Evolutionary conservation across 2,329 filamentous ascomycete genomes (phyloP), one percentile per base, ranked within the genome.

Genomic region (Colletotrichum sp.): DNA sequence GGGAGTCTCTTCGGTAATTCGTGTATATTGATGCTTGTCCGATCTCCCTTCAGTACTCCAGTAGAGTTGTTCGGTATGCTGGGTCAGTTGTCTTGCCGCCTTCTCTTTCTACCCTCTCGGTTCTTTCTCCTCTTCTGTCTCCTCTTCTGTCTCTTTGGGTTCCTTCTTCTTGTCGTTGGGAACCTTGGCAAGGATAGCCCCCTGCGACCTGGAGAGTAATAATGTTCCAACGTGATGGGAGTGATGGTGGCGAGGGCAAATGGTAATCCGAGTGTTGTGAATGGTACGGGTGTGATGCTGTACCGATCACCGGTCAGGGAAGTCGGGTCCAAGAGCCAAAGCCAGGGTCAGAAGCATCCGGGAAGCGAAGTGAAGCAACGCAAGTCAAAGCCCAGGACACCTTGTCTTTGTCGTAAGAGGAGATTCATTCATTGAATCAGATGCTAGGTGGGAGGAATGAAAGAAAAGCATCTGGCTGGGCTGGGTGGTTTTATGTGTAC

Each of bases 401-500:
- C 30, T 34, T 24, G 70, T 60, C 74, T 76, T 76, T 76, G 74
- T 76, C 59, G 65, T 30, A 15, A 28, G 32, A 65, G 34, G 39
- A 59, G 30, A 39, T 68, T 63, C 74, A 74, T 74, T 76, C 74
- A 74, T 65, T 59, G 39, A 61, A 64, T 48, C 71, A 28, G 43
- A 64, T 39, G 24, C 52, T 36, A 28, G 59, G 43, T 71, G 63
- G 26, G 65, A 76, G 74, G 74, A 76, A 66, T 74, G 74, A 76
- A 76, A 76, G 71, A 76, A 76, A 73, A 74, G 70, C 57, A 71
- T 74, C 64, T 64, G 64, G 74, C 74, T 60, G 59, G 74, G 64
- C 48, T 65, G 70, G 48, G 59, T 60, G 70, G 70, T 76, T 76
- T 76, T 76, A 76, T 76, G 74, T 74, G 70, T 76, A 76, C 70